A percentile compares a stretch with the other conserved stretches of the same genome.
Conservation (phyloP, 352 stramenopile species). For the Blastocystis sp. region DNA sequence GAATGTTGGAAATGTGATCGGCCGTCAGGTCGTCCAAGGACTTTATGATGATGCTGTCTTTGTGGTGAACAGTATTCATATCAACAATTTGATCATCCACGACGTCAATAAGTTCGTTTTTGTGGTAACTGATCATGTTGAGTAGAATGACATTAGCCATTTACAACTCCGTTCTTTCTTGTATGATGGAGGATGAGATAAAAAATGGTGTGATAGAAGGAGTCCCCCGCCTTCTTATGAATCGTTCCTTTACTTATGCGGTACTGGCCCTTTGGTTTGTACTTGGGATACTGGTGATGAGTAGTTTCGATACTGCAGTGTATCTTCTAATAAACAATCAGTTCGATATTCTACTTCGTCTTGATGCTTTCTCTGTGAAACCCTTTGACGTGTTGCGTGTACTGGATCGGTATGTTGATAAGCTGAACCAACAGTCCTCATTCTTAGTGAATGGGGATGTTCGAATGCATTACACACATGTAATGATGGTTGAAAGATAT, state of each 20-base stretch:
- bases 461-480: neutral
- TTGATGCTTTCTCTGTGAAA: neutral
- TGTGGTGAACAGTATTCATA: constrained; percentile 17
- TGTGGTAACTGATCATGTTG: neutral
- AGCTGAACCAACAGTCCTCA: constrained; percentile 54
- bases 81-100: constrained; percentile 36
- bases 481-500: neutral
- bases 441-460: constrained; percentile 5
- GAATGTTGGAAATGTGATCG: constrained; percentile 26
- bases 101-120: constrained; percentile 31
- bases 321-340: constrained; percentile 53
- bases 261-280: constrained; percentile 27
- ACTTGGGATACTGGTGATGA: neutral
- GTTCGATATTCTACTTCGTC: constrained; percentile 24
- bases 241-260: neutral
- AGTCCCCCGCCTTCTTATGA: neutral
- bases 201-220: neutral
- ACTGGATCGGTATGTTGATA: constrained; percentile 1
- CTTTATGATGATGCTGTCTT: constrained; percentile 5
- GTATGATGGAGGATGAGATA: constrained; percentile 53
- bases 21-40: neutral
- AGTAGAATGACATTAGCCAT: constrained; percentile 50
- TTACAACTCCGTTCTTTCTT: constrained; percentile 26
- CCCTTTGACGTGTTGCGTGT: constrained; percentile 28
- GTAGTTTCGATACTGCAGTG: constrained; percentile 30